phyloP scores from a whole-genome alignment of 2,329 filamentous ascomycete genomes.

The Colletotrichum simmondsii region DNA sequence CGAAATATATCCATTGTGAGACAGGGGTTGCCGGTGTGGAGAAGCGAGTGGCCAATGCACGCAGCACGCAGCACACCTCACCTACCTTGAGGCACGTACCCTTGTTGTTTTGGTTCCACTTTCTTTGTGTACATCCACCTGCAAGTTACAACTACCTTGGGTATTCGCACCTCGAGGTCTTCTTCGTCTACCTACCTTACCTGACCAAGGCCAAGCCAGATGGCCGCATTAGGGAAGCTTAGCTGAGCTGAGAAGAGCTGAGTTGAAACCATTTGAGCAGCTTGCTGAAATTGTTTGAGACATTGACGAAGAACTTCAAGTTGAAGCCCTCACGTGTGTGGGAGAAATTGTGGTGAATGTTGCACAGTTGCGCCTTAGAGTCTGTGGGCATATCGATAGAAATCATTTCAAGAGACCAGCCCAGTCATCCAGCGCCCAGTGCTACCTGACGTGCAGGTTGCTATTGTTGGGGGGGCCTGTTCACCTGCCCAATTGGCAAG shows the following conservation, averaged over 20 bases:
- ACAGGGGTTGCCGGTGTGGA: slow-evolving; percentile 26
- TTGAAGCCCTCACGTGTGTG: no score
- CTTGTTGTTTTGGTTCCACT: background rate
- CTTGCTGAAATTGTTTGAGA: background rate
- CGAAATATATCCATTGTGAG: slow-evolving; percentile 21
- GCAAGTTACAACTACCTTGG: no score
- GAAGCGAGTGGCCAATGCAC: slow-evolving; percentile 11
- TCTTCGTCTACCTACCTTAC: background rate
- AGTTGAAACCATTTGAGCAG: background rate
- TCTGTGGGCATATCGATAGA: background rate
- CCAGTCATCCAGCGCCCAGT: background rate
- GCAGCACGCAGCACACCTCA: background rate
- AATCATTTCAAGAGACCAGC: background rate
- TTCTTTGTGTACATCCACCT: background rate
- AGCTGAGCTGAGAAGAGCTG: background rate
- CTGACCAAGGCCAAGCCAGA: background rate
- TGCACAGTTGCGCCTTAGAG: background rate
- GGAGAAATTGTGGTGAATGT: background rate
- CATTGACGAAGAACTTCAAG: background rate
- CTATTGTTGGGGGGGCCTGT: background rate
- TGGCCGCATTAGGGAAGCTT: background rate
- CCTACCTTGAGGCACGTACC: background rate
- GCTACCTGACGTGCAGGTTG: slow-evolving; percentile 4
- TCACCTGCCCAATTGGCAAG: slow-evolving; percentile 2
- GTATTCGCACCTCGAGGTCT: background rate